Conservation (phyloP, 2,329 filamentous ascomycete species). For the Nannizziopsis barbatae region DNA sequence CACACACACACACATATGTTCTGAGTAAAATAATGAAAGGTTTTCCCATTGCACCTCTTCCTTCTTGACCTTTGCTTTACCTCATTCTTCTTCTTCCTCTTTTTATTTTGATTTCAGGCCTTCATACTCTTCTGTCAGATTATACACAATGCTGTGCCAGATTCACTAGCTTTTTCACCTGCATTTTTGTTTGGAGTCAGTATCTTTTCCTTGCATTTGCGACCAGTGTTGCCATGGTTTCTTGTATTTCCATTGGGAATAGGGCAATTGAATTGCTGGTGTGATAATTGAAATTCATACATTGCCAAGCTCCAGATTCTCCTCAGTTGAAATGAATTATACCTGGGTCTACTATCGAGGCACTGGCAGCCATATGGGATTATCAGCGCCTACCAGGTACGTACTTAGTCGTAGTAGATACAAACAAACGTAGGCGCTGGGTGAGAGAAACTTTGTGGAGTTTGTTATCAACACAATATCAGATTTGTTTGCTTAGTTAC, state of each 20-base stretch:
- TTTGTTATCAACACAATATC: too few species aligned
- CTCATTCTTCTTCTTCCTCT: neutral
- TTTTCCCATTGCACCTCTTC: neutral
- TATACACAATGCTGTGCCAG: neutral
- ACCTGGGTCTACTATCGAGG: too few species aligned
- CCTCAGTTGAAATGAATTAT: neutral
- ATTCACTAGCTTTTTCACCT: neutral
- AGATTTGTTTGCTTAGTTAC: too few species aligned
- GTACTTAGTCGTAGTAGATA: too few species aligned
- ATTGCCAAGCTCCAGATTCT: neutral
- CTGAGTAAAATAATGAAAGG: conserved; percentile 7
- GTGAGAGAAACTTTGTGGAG: too few species aligned
- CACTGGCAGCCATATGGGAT: too few species aligned
- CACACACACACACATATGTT: conserved; percentile 7
- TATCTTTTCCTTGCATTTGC: neutral
- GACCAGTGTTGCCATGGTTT: neutral
- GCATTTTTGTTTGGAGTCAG: conserved; percentile 8
- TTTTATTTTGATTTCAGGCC: neutral
- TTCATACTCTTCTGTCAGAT: neutral
- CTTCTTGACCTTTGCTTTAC: neutral
- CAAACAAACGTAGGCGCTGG: too few species aligned
- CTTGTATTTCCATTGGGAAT: neutral
- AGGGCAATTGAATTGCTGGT: conserved; percentile 4
- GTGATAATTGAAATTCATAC: neutral
- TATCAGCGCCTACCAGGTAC: too few species aligned